Evolutionary conservation across 176 grass and related monocot genomes (phyloP).

Genomic region (Oryza meyeriana): DNA sequence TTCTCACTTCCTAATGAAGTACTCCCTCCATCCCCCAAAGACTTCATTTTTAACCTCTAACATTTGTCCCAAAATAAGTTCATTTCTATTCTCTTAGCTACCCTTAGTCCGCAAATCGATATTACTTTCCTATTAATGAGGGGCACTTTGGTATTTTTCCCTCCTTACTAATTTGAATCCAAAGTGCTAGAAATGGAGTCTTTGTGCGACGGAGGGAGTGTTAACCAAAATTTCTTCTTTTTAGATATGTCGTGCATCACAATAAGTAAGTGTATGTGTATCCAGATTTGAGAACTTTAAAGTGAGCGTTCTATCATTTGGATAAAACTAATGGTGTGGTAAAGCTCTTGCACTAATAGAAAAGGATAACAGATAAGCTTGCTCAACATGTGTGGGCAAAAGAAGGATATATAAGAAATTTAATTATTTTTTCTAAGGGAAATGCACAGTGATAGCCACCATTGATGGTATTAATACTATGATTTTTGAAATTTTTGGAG

Average conservation of each 20-base stretch:
- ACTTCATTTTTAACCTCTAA: too few relatives aligned
- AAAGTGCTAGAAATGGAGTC: too few relatives aligned
- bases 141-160: too few relatives aligned
- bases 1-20: background rate
- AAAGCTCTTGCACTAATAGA: background rate
- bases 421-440: background rate
- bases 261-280: background rate
- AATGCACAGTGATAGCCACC: background rate
- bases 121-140: too few relatives aligned
- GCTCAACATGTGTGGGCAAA: background rate
- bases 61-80: too few relatives aligned
- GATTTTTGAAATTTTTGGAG: background rate
- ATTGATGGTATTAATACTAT: slow-evolving; percentile 12
- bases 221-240: background rate
- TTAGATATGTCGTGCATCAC: background rate
- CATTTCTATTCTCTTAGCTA: too few relatives aligned
- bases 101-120: too few relatives aligned
- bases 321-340: background rate
- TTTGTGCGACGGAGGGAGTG: too few relatives aligned
- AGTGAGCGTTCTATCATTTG: background rate
- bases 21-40: too few relatives aligned
- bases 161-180: too few relatives aligned
- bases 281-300: background rate
- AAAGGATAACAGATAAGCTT: background rate
- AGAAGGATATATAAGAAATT: background rate